phyloP scores from a whole-genome alignment of 2,329 filamentous ascomycete species.

The Aureobasidium sp. region DNA sequence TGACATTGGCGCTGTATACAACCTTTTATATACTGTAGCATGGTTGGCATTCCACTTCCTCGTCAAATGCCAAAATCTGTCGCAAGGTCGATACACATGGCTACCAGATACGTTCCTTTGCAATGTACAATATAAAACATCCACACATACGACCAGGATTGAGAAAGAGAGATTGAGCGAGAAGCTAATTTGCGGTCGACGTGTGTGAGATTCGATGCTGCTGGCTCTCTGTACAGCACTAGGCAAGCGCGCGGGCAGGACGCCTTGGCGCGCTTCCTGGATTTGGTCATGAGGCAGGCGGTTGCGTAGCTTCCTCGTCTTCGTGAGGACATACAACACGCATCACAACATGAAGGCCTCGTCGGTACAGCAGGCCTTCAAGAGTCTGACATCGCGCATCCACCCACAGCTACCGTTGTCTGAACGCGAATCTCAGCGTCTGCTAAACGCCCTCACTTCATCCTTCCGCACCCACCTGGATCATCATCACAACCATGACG shows the following conservation, averaged over 20 bases:
- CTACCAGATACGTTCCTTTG: not conserved
- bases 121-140: not conserved
- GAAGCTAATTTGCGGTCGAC: not conserved
- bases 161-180: too few relatives aligned
- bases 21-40: not conserved
- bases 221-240: not conserved
- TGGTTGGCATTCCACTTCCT: not conserved
- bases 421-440: conserved; percentile 48
- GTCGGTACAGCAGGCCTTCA: conserved; percentile 34
- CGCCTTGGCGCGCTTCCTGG: not conserved
- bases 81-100: not conserved
- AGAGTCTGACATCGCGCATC: conserved; percentile 45
- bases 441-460: conserved; percentile 51
- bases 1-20: not conserved
- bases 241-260: not conserved
- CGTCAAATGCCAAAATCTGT: not conserved
- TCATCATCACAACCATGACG: conserved; percentile 39
- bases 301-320: not conserved
- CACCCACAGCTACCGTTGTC: conserved; percentile 45
- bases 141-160: not conserved
- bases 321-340: not conserved
- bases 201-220: not conserved
- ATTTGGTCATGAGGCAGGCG: conserved; percentile 1
- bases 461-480: conserved; percentile 58
- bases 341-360: conserved; percentile 42